Evolutionary conservation across 352 stramenopile genomes (phyloP).

Genomic region (Pythium biforme): DNA sequence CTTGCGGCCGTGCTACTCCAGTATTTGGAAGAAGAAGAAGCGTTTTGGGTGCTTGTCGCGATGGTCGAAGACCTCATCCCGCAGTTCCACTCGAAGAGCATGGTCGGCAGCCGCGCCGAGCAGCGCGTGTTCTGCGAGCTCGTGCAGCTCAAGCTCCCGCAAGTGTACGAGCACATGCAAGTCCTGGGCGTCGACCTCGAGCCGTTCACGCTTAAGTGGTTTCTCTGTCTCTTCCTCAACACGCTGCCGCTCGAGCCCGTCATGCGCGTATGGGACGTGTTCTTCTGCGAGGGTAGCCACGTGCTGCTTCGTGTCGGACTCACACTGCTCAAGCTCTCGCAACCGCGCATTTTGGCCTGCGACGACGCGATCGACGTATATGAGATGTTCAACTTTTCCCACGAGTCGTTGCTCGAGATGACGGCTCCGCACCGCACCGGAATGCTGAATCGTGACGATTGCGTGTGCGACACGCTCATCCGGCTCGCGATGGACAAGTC

Average conservation of each 20-base stretch:
- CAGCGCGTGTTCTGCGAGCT: constrained; percentile 86
- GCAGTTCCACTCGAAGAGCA: constrained; percentile 86
- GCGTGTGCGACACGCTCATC: constrained; percentile 78
- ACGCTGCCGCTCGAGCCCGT: constrained; percentile 86
- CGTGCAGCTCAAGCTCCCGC: constrained; percentile 84
- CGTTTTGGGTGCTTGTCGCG: constrained; percentile 82
- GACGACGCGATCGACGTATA: constrained; percentile 80
- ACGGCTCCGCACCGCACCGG: constrained; percentile 57
- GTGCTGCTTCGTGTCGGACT: constrained; percentile 85
- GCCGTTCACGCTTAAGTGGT: constrained; percentile 92
- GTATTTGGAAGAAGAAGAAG: constrained; percentile 81
- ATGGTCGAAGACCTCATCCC: constrained; percentile 91
- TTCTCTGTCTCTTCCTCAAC: constrained; percentile 92
- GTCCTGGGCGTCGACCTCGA: constrained; percentile 78
- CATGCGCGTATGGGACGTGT: constrained; percentile 89
- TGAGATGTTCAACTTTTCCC: constrained; percentile 78
- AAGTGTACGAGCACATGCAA: constrained; percentile 68
- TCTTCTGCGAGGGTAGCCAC: constrained; percentile 89
- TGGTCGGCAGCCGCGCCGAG: constrained; percentile 88
- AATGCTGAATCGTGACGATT: constrained; percentile 76
- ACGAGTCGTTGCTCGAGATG: constrained; percentile 55
- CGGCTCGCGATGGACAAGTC: constrained; percentile 79
- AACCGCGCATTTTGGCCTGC: constrained; percentile 67
- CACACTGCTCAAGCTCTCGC: constrained; percentile 80
- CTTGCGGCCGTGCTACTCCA: constrained; percentile 75